Evolutionary conservation across 2,329 filamentous ascomycete species (phyloP).

Genomic region (Teratosphaeria epicoccoides): DNA sequence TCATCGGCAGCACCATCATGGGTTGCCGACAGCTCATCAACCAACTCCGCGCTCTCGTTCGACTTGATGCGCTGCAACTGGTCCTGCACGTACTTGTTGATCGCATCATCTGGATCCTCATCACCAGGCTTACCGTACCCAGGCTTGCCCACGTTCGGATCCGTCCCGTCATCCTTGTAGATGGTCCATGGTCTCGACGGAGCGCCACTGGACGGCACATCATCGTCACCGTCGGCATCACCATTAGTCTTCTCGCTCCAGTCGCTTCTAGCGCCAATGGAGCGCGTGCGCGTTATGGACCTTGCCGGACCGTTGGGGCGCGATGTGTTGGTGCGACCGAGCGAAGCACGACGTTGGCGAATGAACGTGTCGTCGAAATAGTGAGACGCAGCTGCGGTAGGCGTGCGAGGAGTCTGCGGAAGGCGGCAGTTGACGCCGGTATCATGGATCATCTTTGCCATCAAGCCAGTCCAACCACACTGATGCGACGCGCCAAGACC

Average conservation of each 20-base stretch:
- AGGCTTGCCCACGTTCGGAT: conserved; percentile 18
- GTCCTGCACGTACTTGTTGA: conserved; percentile 71
- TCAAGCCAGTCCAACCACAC: conserved; percentile 90
- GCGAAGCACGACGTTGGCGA: conserved; percentile 36
- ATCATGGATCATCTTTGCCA: conserved; percentile 95
- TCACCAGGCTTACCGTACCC: conserved; percentile 6
- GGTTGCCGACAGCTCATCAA: conserved; percentile 54
- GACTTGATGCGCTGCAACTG: conserved; percentile 65
- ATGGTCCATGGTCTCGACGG: conserved; percentile 37
- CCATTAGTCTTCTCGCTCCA: conserved; percentile 37
- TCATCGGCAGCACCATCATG: conserved; percentile 19
- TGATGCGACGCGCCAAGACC: conserved; percentile 89
- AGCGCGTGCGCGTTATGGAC: conserved; percentile 41
- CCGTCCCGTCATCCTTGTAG: conserved; percentile 41
- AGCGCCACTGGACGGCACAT: conserved; percentile 12
- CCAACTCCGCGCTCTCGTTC: conserved; percentile 42
- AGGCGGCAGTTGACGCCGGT: conserved; percentile 85
- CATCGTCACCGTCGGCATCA: conserved; percentile 27
- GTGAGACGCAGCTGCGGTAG: conserved; percentile 70
- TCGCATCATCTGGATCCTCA: conserved; percentile 44
- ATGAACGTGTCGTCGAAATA: conserved; percentile 91
- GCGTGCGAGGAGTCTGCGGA: conserved; percentile 84
- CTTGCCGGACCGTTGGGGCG: conserved; percentile 52
- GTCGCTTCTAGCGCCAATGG: conserved; percentile 74
- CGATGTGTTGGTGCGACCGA: conserved; percentile 46